Conservation (phyloP, 164 flowering plant species). For the Stephania cephalantha region DNA sequence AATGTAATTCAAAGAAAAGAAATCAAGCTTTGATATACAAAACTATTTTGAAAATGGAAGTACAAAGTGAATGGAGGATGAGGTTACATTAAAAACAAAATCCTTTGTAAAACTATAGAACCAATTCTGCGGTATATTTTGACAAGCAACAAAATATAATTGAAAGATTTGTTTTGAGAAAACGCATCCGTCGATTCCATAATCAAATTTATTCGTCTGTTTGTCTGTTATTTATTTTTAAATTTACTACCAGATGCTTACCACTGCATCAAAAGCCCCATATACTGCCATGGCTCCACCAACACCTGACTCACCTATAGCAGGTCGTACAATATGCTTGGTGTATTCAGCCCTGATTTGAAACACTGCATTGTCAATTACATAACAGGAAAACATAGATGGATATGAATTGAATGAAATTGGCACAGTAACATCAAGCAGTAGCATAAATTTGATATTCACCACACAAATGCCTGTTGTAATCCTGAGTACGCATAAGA, state of each 20-base stretch:
- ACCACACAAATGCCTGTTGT: conserved; percentile 98
- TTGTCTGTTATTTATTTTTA: too few species aligned
- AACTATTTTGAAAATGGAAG: background rate
- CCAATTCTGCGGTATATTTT: too few species aligned
- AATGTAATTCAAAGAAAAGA: background rate
- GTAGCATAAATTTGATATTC: conserved; percentile 11
- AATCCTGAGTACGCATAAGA: conserved; percentile 86
- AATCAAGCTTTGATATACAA: background rate
- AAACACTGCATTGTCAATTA: conserved; percentile 11
- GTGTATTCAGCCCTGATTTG: conserved; percentile 76
- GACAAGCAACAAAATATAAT: background rate
- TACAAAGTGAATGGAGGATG: background rate
- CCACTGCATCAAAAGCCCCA: conserved; percentile 88
- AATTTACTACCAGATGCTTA: conserved; percentile 37
- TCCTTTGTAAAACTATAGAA: background rate
- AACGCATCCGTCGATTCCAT: too few species aligned
- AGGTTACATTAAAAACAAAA: background rate
- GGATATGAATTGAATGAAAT: background rate
- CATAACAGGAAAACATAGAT: background rate
- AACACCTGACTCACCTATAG: conserved; percentile 83
- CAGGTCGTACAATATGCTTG: conserved; percentile 62
- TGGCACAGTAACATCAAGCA: background rate
- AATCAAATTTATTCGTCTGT: background rate
- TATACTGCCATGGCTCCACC: conserved; percentile 91
- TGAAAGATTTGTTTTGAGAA: background rate